Conservation (phyloP, 345 rosid genomes). For the Eutrema japonicum region DNA sequence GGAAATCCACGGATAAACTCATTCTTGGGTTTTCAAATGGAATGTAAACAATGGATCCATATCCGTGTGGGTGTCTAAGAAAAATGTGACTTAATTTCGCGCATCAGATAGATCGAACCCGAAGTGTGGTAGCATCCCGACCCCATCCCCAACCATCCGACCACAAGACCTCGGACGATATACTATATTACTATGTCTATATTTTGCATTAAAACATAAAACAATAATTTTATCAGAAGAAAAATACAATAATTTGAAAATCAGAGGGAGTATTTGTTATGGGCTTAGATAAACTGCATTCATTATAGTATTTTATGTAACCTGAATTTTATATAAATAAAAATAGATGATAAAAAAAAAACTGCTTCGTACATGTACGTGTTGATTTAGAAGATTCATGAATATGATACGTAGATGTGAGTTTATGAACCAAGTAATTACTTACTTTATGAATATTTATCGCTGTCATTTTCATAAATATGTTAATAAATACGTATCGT, state of each 20-base stretch:
- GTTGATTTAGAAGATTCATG: constrained; percentile 28
- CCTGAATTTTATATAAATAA: no score
- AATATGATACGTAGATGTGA: constrained; percentile 9
- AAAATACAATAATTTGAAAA: background rate
- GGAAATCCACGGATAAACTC: no score
- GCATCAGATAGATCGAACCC: no score
- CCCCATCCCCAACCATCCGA: no score
- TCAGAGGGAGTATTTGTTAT: background rate
- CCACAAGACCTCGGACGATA: no score
- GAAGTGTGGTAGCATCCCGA: no score
- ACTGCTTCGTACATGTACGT: constrained; percentile 19
- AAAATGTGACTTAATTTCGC: no score
- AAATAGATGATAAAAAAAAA: no score
- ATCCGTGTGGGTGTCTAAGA: no score
- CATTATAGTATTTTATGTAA: background rate
- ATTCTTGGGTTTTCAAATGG: no score
- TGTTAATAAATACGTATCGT: constrained; percentile 31
- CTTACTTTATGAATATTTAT: constrained; percentile 12
- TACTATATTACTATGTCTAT: no score
- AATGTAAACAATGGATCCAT: no score
- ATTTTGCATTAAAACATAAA: background rate
- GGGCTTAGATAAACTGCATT: background rate
- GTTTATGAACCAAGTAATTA: constrained; percentile 26
- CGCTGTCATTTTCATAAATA: constrained; percentile 12
- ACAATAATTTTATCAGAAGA: background rate